Base-by-base conservation (phyloP, 2,329 filamentous ascomycete species). In the Trichoderma lentiforme region DNA sequence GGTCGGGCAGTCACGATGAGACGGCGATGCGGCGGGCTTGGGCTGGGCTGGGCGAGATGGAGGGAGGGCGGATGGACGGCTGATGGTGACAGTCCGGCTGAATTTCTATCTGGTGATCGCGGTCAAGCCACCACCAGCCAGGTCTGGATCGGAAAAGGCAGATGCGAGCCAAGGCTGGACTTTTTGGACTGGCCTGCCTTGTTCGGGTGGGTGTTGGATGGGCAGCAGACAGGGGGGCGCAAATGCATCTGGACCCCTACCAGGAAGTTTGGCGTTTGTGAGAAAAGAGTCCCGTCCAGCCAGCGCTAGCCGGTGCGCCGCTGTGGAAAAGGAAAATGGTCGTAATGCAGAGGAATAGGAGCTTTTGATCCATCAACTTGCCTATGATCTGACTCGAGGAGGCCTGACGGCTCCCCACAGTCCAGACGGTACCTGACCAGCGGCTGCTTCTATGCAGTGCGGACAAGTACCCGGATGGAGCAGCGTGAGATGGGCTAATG, bases 361-460 rank as follows among this genome's bases (percentile, higher is more conserved):
- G 47, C 21, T 0, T n/a, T 64, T 28, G 36, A 9, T 63, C 34
- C 24, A 64, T 64, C 39, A 6, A 47, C 62, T 51, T 36, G 34
- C 34, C 34, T 60, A 53, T 64, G 26, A 65, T 65, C 62, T 65
- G 62, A 65, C 62, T 51, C 62, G 62, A 65, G 39, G 62, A 32
- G 47, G 21, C 11, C n/a, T 14, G 62, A 34, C 39, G 62, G 43
- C 62, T 65, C 43, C 43, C 62, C 62, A 65, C 62, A 65, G 28
- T 14, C 47, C 2, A 53, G 47, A 24, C 47, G 47, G 43, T 51
- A 51, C 43, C 43, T 51, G 43, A 1, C 43, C 43, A 12, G n/a
- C 47, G 47, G 47, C 2, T 53, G 21, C 11, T 24, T 53, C 21
- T 24, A 11, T 24, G 47, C 21, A 14, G 21, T 21, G 21, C 3